A percentile compares a stretch with the other conserved stretches of the same genome.
Conservation (phyloP, 108 stramenopile species). For the Nitzschia sp. region DNA sequence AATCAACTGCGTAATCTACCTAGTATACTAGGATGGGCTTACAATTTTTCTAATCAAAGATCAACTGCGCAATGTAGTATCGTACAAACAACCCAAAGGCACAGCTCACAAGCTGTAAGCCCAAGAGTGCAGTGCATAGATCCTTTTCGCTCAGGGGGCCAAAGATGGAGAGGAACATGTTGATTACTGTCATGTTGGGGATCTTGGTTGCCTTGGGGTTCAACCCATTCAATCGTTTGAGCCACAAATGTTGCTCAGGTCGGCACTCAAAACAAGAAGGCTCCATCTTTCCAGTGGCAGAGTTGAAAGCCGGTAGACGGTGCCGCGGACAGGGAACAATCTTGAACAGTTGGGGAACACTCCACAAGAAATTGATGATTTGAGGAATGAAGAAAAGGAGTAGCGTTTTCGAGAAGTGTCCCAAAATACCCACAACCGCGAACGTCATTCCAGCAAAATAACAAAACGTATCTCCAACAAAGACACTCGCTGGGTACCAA, state of each 20-base stretch:
- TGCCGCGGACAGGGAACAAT: slow-evolving; percentile 95
- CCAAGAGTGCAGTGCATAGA: slow-evolving; percentile 74
- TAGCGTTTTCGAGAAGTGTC: slow-evolving; percentile 97
- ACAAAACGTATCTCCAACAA: slow-evolving; percentile 99
- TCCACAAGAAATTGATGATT: slow-evolving; percentile 92
- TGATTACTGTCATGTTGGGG: slow-evolving; percentile 95
- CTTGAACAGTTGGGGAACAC: slow-evolving; percentile 95
- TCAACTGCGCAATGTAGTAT: slow-evolving; percentile 68
- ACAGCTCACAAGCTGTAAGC: slow-evolving; percentile 74
- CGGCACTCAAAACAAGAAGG: slow-evolving; percentile 75
- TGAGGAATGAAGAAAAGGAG: slow-evolving; percentile 97
- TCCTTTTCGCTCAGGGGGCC: slow-evolving; percentile 90
- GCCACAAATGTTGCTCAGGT: slow-evolving; percentile 34
- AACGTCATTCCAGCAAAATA: slow-evolving; percentile 99
- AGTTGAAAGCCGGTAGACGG: slow-evolving; percentile 88
- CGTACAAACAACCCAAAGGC: slow-evolving; percentile 67
- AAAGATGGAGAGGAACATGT: slow-evolving; percentile 76
- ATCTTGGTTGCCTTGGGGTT: slow-evolving; percentile 36
- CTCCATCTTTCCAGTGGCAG: slow-evolving; percentile 71
- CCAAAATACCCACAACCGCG: slow-evolving; percentile 92
- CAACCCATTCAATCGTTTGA: slow-evolving; percentile 38
- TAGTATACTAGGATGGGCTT: not conserved
- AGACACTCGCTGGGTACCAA: slow-evolving; percentile 94
- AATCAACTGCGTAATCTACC: not conserved
- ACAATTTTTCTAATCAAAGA: slow-evolving; percentile 41